Percentiles rank a stretch among this genome's conserved stretches.
Evolutionary conservation across 257 asterid genomes (phyloP).

Genomic region (Striga asiatica): DNA sequence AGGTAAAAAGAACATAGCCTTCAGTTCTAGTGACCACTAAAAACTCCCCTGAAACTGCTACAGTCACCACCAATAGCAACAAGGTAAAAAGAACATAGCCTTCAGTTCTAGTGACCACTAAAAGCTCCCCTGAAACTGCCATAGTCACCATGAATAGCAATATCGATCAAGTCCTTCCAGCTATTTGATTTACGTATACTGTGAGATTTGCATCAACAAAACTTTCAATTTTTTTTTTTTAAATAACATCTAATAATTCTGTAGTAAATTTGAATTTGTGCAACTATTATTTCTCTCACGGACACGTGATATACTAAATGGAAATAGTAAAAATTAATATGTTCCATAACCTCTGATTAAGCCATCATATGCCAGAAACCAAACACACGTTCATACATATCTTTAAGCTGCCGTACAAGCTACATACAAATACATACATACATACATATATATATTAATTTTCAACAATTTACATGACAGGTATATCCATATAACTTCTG

Average conservation of each 20-base stretch:
- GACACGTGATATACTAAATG: neutral
- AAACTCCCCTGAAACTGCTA: conserved; percentile 2
- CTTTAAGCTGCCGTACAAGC: neutral
- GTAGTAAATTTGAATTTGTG: neutral
- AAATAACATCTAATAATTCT: conserved; percentile 3
- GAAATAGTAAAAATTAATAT: neutral
- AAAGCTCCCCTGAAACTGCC: conserved; percentile 1
- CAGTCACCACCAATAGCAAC: neutral
- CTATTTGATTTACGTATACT: conserved; percentile 1
- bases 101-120: conserved; percentile 7
- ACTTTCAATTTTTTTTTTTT: neutral
- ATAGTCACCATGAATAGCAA: neutral
- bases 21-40: conserved; percentile 9
- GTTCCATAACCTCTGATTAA: neutral
- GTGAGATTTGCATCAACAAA: conserved; percentile 4
- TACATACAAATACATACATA: no score
- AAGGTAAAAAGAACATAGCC: conserved; percentile 21
- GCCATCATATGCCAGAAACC: neutral
- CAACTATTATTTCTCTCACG: neutral
- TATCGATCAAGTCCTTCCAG: conserved; percentile 9
- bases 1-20: conserved; percentile 16
- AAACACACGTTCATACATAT: neutral
- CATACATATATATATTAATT: neutral
- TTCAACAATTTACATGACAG: neutral
- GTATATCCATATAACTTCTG: neutral